Evolutionary conservation across 441 rosid species (phyloP).

Genomic region (Sinapis alba): DNA sequence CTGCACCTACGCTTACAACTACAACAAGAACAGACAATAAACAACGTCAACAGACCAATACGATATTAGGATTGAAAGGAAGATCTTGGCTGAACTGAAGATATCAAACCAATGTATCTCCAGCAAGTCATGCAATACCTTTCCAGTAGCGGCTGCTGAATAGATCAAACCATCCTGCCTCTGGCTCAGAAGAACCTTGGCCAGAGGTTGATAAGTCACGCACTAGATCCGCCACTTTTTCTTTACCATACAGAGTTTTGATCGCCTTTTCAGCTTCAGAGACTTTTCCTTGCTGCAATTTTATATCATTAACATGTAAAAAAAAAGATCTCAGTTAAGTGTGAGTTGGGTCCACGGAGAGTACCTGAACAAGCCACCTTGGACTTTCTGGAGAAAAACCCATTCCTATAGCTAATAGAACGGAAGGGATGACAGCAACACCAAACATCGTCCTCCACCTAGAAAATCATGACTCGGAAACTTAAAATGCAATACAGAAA

Average conservation of each 20-base stretch:
- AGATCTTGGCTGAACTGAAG: not conserved
- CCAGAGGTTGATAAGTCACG: slow-evolving; percentile 62
- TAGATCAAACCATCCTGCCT: slow-evolving; percentile 96
- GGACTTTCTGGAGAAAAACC: slow-evolving; percentile 96
- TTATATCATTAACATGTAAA: slow-evolving; percentile 6
- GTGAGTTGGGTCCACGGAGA: slow-evolving; percentile 11
- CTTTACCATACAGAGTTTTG: slow-evolving; percentile 82
- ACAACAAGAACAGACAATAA: slow-evolving; percentile 40
- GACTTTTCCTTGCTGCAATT: slow-evolving; percentile 80
- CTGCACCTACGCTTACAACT: slow-evolving; percentile 98
- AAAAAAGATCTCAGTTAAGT: slow-evolving; percentile 5
- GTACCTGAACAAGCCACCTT: slow-evolving; percentile 97
- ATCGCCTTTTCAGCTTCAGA: slow-evolving; percentile 81
- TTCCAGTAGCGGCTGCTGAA: slow-evolving; percentile 91
- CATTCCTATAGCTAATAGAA: slow-evolving; percentile 89
- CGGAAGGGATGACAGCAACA: slow-evolving; percentile 77
- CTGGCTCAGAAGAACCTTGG: slow-evolving; percentile 84
- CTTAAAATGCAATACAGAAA: not conserved
- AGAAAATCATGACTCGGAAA: slow-evolving; percentile 26
- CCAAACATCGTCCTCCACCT: slow-evolving; percentile 99
- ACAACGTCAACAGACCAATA: not conserved
- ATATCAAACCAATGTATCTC: not conserved
- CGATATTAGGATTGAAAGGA: not conserved
- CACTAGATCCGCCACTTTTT: slow-evolving; percentile 85
- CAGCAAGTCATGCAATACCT: slow-evolving; percentile 51